These are phyloP conservation scores for Anisodus acutangulus DNA, from an alignment of 257 asterid genomes.

Conservation along the genomic window DNA sequence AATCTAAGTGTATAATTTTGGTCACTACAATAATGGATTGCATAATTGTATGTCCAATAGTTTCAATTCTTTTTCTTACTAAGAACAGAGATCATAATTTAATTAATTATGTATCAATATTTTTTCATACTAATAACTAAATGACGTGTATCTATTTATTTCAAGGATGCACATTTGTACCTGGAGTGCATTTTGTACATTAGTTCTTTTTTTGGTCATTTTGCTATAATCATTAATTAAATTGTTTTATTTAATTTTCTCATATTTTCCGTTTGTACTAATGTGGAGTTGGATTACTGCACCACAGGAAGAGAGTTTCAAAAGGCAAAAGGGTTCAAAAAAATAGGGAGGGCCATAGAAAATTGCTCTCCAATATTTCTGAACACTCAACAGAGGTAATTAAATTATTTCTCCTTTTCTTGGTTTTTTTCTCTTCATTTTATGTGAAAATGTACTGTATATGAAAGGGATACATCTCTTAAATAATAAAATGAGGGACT, in stretches of 20 bases:
- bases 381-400: neutral
- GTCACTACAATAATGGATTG: neutral
- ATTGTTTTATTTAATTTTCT: neutral
- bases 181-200: neutral
- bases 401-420: neutral
- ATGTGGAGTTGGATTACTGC: neutral
- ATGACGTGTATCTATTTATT: neutral
- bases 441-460: neutral
- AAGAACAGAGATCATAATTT: neutral
- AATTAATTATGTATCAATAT: neutral
- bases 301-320: neutral
- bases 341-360: neutral
- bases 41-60: too few species aligned
- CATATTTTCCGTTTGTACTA: neutral
- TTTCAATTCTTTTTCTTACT: too few species aligned
- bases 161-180: neutral
- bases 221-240: neutral
- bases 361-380: constrained; percentile 14
- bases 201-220: neutral
- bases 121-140: too few species aligned
- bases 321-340: constrained; percentile 12
- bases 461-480: neutral
- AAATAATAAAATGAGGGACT: too few species aligned
- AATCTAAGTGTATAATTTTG: neutral
- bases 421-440: neutral